Percentiles rank a stretch among this genome's conserved stretches.
Conservation (phyloP, 176 grass and related monocot species). For the Cenchrus americanus region DNA sequence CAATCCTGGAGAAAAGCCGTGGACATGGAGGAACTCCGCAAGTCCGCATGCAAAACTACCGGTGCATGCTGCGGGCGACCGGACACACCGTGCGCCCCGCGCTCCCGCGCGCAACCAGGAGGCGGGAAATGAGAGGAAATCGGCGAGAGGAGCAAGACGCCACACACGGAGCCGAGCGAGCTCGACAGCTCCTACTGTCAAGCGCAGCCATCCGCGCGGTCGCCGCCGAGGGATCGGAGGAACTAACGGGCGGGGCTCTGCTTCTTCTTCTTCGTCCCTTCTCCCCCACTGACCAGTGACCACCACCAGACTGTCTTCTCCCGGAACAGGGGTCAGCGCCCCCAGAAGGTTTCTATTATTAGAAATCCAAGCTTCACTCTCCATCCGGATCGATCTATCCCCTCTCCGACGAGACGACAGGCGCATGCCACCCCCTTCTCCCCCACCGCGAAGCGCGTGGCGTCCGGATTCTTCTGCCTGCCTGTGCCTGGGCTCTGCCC, state of each 20-base stretch:
- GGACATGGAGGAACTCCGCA: constrained; percentile 10
- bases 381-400: not conserved
- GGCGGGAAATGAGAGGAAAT: constrained; percentile 21
- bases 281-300: constrained; percentile 1
- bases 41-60: not conserved
- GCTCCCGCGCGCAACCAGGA: not conserved
- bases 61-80: not conserved
- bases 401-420: not conserved
- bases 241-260: constrained; percentile 19
- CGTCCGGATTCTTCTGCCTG: constrained; percentile 6
- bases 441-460: constrained; percentile 24
- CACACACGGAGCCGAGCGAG: not conserved
- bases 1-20: not conserved
- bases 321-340: not conserved
- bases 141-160: not conserved
- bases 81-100: not conserved
- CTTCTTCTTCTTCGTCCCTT: not conserved
- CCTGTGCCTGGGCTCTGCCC: not conserved
- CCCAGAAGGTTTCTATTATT: constrained; percentile 12
- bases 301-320: constrained; percentile 4
- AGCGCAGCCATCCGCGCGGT: constrained; percentile 29
- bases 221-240: not conserved
- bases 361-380: not conserved
- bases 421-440: constrained; percentile 29
- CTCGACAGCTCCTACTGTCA: constrained; percentile 28